These are phyloP conservation scores for Echeveria elegans DNA, from an alignment of 164 flowering plant genomes.

Conservation along the genomic window DNA sequence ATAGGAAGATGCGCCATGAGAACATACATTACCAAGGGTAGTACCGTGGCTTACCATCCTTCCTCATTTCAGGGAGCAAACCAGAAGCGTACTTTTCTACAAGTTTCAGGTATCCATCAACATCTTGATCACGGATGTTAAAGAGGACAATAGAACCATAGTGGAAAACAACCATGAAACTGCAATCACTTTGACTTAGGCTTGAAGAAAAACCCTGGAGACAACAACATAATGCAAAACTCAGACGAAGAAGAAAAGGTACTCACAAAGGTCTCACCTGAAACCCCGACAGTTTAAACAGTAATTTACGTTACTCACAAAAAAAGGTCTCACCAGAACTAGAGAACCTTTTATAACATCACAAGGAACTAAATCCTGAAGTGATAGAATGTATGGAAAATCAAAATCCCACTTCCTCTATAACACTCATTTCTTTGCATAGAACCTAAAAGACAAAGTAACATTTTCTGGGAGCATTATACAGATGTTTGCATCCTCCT, in stretches of 20 bases:
- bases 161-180: conserved; percentile 88
- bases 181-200: conserved; percentile 58
- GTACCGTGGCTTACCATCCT: conserved; percentile 71
- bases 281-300: background rate
- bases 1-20: background rate
- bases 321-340: background rate
- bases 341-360: background rate
- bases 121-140: conserved; percentile 64
- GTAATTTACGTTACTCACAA: background rate
- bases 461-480: background rate
- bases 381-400: background rate
- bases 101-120: conserved; percentile 73
- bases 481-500: background rate
- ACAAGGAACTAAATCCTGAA: background rate
- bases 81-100: conserved; percentile 72
- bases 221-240: conserved; percentile 5
- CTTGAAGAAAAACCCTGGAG: conserved; percentile 48
- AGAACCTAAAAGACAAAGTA: background rate
- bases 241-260: background rate
- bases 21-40: background rate
- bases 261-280: background rate
- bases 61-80: conserved; percentile 86
- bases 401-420: background rate
- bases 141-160: conserved; percentile 89
- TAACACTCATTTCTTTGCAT: background rate